These are phyloP conservation scores for Umbilicaria muhlenbergii DNA, from an alignment of 495 filamentous ascomycete species.

Conservation along the genomic window DNA sequence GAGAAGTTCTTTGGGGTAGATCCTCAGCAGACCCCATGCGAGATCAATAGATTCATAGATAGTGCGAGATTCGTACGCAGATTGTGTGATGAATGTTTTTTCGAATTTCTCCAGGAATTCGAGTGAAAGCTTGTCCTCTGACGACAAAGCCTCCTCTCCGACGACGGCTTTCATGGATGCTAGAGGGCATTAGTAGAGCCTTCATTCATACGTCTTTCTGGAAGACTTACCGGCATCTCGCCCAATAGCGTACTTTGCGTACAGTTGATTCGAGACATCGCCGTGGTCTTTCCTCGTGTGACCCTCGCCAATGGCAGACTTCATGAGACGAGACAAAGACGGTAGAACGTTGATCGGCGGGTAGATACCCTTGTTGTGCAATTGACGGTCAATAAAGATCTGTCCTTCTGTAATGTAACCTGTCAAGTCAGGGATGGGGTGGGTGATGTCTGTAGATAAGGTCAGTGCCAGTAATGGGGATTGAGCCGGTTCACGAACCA, in stretches of 20 bases:
- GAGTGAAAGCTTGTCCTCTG: constrained; percentile 92
- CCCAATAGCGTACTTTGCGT: constrained; percentile 98
- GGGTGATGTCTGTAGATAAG: constrained; percentile 66
- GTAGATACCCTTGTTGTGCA: constrained; percentile 92
- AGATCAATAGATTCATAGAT: constrained; percentile 89
- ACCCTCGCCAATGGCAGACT: constrained; percentile 95
- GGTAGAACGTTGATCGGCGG: constrained; percentile 98
- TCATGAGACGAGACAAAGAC: constrained; percentile 98
- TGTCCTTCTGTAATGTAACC: constrained; percentile 99
- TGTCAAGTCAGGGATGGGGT: constrained; percentile 96
- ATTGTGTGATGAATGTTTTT: constrained; percentile 79
- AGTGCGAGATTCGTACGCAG: constrained; percentile 74
- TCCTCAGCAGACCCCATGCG: constrained; percentile 88
- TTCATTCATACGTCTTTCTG: too few relatives aligned
- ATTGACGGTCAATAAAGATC: constrained; percentile 91
- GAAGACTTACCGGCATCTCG: constrained; percentile 56
- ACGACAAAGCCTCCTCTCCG: constrained; percentile 86
- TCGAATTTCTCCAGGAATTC: constrained; percentile 99
- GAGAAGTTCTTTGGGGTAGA: constrained; percentile 92
- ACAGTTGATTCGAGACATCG: constrained; percentile 98
- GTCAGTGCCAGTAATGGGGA: constrained; percentile 6
- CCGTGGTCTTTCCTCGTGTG: constrained; percentile 92
- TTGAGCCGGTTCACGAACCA: constrained; percentile 28
- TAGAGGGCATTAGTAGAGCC: constrained; percentile 4
- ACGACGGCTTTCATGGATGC: constrained; percentile 99